Evolutionary conservation across 2,329 filamentous ascomycete genomes (phyloP), one percentile per base, ranked within the genome.

Genomic region (Cladobotryum mycophilum): DNA sequence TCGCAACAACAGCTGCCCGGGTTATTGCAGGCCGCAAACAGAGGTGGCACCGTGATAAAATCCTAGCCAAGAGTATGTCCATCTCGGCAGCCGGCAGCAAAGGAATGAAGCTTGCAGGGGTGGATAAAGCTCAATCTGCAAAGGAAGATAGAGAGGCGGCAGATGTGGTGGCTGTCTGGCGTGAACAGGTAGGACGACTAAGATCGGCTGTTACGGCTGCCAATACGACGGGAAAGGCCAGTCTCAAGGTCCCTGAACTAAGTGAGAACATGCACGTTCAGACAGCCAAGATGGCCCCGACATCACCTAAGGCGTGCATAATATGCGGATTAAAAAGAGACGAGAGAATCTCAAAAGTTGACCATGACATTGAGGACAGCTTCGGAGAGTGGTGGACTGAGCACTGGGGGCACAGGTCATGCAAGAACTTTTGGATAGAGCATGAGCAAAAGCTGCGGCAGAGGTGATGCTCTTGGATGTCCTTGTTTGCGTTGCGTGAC

Each of bases 351-450:
- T 67, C 72, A 17, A 89, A 84, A 62, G 79, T 93, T 34, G 90
- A 95, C 61, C 73, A 84, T 47, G 77, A 84, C 22, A 82, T 95
- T 8, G 84, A 92, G 60, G 92, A 97, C 67, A 90, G 87, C 65
- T 96, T 96, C 73, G 90, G 89, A 12, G 92, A 97, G 71, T 97
- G 90, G 89, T 97, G 92, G 92, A 76, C 86, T 40, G 90, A 96
- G 42, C 85, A 92, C 66, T 91, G 89, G 86, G 89, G 86, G 0
- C 87, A 91, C 68, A 74, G 81, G 55, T 80, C 81, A 17, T 97
- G 92, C 69, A 81, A 81, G 64, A 85, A 86, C 55, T 96, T 96
- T 63, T 97, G 92, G 92, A 72, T 85, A 53, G 76, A 85, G 59
- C 85, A 95, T 66, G 87, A 88, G 66, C 75, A 75, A 48, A 75